phyloP scores from a whole-genome alignment of 441 rosid genomes.

The Brassica hybrid region DNA sequence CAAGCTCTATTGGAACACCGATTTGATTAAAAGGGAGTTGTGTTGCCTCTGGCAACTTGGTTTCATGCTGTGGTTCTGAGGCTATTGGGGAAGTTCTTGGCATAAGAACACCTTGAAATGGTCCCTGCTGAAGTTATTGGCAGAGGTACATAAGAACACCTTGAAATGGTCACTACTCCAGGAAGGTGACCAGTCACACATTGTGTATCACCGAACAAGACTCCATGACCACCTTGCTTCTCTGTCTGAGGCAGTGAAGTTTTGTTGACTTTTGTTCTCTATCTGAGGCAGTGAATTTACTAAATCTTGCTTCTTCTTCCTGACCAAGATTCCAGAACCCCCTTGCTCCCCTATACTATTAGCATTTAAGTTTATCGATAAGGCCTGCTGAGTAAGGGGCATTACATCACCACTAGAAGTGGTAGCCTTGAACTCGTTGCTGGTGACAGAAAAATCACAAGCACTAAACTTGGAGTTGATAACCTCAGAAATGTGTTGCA shows the following conservation, averaged over 20 bases:
- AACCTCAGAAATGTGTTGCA: constrained; percentile 37
- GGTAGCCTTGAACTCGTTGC: background rate
- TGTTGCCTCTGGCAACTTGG: constrained; percentile 25
- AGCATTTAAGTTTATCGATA: background rate
- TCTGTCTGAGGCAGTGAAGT: constrained; percentile 1
- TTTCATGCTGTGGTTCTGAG: constrained; percentile 23
- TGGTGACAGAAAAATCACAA: constrained; percentile 23
- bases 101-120: background rate
- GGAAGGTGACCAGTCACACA: constrained; percentile 10
- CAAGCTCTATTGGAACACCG: constrained; percentile 38
- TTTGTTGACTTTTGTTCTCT: background rate
- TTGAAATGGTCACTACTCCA: background rate
- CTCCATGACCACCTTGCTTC: constrained; percentile 11
- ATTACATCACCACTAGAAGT: background rate
- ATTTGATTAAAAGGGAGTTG: background rate
- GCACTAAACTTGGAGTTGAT: constrained; percentile 49
- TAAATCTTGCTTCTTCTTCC: background rate
- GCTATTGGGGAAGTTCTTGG: background rate
- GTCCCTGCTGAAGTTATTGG: background rate
- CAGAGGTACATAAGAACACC: background rate
- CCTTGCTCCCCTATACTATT: constrained; percentile 5
- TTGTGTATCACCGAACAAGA: background rate
- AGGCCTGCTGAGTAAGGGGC: constrained; percentile 7
- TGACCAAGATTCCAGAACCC: constrained; percentile 3
- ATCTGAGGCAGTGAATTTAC: background rate